These are phyloP conservation scores for Irpex rosettiformis DNA, from an alignment of 1,284 basidiomycete genomes.

Conservation along the genomic window DNA sequence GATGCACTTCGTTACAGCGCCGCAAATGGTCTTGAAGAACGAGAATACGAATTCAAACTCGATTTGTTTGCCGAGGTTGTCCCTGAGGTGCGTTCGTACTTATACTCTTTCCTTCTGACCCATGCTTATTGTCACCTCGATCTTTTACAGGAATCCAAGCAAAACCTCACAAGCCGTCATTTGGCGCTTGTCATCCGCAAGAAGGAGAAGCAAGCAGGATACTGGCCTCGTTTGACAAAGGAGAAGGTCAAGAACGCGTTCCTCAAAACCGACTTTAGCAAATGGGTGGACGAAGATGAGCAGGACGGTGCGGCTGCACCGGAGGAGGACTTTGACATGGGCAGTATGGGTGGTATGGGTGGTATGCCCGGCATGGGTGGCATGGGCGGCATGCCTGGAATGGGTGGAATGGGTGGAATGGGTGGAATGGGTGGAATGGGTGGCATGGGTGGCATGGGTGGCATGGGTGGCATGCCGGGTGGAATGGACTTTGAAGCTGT, in stretches of 20 bases:
- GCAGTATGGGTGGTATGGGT: conserved; percentile 40
- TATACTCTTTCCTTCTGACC: background rate
- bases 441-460: conserved; percentile 17
- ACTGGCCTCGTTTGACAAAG: conserved; percentile 89
- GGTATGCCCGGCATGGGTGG: conserved; percentile 41
- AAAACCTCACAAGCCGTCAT: conserved; percentile 62
- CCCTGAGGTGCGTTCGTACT: conserved; percentile 57
- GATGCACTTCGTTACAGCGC: conserved; percentile 36
- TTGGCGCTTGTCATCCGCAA: conserved; percentile 74
- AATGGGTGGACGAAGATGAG: conserved; percentile 96
- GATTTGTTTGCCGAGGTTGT: conserved; percentile 72
- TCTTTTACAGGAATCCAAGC: conserved; percentile 55
- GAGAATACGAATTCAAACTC: conserved; percentile 70
- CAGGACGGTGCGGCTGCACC: conserved; percentile 60
- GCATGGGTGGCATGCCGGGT: conserved; percentile 20
- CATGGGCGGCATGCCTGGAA: conserved; percentile 38
- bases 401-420: conserved; percentile 36
- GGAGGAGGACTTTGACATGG: conserved; percentile 44
- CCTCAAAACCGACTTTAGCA: conserved; percentile 89
- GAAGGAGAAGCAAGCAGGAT: conserved; percentile 73
- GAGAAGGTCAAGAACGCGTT: conserved; percentile 77
- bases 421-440: conserved; percentile 12
- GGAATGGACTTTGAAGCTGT: conserved; percentile 63
- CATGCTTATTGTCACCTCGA: background rate
- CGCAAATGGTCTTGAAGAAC: conserved; percentile 50